Evolutionary conservation across 306 rosid genomes (phyloP).

Genomic region (peach (Prunus persica)): DNA sequence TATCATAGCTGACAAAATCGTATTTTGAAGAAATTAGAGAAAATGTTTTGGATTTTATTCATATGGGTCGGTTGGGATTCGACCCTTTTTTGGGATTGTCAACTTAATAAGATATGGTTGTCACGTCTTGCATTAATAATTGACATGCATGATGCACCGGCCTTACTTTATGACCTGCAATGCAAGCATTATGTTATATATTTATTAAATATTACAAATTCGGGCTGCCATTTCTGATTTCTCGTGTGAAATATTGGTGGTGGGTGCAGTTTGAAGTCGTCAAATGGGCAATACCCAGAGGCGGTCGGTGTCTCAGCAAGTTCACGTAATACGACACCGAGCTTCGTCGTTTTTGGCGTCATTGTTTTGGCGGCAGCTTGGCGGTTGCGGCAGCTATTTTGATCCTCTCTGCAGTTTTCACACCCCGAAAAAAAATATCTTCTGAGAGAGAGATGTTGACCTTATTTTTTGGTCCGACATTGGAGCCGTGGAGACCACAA

Average conservation of each 20-base stretch:
- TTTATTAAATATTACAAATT: background rate
- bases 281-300: constrained; percentile 44
- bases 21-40: background rate
- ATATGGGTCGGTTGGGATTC: background rate
- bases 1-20: background rate
- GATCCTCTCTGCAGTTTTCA: background rate
- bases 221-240: background rate
- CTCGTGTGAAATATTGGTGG: background rate
- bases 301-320: constrained; percentile 35
- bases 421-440: background rate
- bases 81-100: no score
- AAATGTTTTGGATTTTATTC: background rate
- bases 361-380: constrained; percentile 28
- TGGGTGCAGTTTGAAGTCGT: constrained; percentile 66
- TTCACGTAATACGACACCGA: constrained; percentile 7
- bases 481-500: background rate
- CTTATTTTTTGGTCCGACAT: background rate
- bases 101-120: background rate
- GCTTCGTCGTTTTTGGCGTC: background rate
- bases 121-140: constrained; percentile 1
- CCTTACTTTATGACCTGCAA: background rate
- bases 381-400: constrained; percentile 19
- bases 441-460: background rate
- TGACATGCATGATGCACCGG: background rate
- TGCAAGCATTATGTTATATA: background rate